Base-by-base conservation (phyloP, 306 rosid species). In the Herpetospermum pedunculosum region DNA sequence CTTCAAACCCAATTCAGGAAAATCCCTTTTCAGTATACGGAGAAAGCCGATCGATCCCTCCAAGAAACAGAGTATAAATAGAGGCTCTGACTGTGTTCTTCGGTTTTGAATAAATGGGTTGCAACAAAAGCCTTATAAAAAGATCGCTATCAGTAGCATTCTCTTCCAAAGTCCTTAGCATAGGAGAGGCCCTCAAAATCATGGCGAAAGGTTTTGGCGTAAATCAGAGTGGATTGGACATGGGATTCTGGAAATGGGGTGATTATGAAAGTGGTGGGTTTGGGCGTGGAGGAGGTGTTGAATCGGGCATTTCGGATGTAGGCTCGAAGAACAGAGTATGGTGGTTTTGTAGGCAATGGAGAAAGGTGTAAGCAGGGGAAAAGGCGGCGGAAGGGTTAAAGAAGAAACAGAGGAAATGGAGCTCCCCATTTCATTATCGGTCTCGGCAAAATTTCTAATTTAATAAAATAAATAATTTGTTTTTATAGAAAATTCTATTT, bases 1-100 rank as follows among this genome's bases (percentile, higher is more conserved):
- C 0, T 86, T 83, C 71, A 87, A 83, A 32, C 83, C 87, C 77
- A 87, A 34, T 64, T 87, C 91, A 2, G 91, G 89, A 12, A 87
- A 87, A 29, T 73, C 81, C 34, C 53, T 40, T 54, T 72, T 55
- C 83, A 83, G 70, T 0, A 87, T 81, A 53, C 80, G 76, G 68
- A 87, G 84, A 32, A 32, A 87, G 87, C 3, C 26, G 78, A 1
- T 80, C 78, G 2, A 85, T 64, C 12, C 64, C 75, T 30, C 87
- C 91, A 8, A 87, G 88, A 65, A 79, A 87, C 2, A 79, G 77
- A 74, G 91, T 76, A 79, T 84, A 82, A 47, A 84, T 81, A 68
- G 91, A 80, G 74, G 85, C 86, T 67, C 87, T 62, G 71, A 87
- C 74, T 13, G 91, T 87, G 50, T 74, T 83, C 83, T 81, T 78